Base-by-base conservation (phyloP, 2,329 filamentous ascomycete species). In the Sclerotinia subarctica region DNA sequence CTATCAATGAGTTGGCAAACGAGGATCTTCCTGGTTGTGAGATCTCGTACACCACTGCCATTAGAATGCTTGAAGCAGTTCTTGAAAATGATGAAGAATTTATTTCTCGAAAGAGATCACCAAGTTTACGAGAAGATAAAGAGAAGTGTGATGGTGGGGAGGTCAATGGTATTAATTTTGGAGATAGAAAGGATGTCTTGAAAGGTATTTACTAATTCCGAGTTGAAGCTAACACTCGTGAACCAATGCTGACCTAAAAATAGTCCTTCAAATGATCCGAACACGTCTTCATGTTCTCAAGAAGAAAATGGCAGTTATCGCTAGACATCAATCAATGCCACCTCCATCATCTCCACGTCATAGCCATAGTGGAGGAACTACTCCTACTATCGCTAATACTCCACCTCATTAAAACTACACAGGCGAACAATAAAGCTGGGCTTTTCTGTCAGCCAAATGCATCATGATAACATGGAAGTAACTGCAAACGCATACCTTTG, bases 1-100 rank as follows among this genome's bases (percentile, higher is more conserved):
- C 95, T 10, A 95, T 98, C 76, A 96, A 96, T 74, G 95, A 99
- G 80, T 91, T 99, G 62, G 93, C 95, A 2, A 93, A 94, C 68
- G 92, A 95, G 71, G 94, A 98, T 78, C 82, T 98, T 32, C 81
- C 83, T 0, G 93, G 93, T 21, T 98, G 94, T 77, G 94, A 98
- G 76, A 88, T 97, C 35, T 94, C 93, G 24, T 99, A 99, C 77
- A 85, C 92, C 66, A 98, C 95, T 0, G 94, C 95, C 0, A 93
- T 98, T 72, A 88, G 92, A 71, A 95, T 99, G 90, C 85, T 98
- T 19, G 94, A 99, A 80, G 95, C 94, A 21, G 92, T 99, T 3
- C 81, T 99, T 68, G 95, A 99, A 74, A 90, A 86, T 58, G 93
- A 96, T 69, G 93, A 88, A 35, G 85, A 86, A 76, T 78, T 68